These are phyloP conservation scores for Madurella fahalii DNA, from an alignment of 2,329 filamentous ascomycete species.

Conservation along the genomic window DNA sequence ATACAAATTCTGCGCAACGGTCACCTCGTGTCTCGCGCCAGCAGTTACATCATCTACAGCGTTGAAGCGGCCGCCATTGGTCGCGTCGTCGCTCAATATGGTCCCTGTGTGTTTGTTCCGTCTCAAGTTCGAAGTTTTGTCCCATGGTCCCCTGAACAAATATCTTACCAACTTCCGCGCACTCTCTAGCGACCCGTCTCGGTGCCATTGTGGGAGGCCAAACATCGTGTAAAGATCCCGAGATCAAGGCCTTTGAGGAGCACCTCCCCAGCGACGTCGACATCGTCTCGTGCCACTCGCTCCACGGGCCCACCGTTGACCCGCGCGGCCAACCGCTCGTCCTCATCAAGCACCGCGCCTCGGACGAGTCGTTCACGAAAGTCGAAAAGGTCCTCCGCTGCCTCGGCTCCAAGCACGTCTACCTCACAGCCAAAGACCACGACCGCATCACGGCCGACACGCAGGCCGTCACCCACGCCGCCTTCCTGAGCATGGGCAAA, in stretches of 20 bases:
- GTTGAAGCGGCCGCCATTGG: constrained; percentile 92
- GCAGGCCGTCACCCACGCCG: constrained; percentile 94
- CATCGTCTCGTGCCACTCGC: constrained; percentile 92
- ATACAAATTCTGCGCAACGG: constrained; percentile 91
- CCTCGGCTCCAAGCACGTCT: constrained; percentile 79
- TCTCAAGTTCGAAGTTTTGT: constrained; percentile 6
- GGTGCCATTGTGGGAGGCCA: constrained; percentile 95
- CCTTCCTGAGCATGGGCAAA: constrained; percentile 95
- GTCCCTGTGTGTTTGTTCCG: constrained; percentile 69
- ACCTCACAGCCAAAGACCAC: constrained; percentile 81
- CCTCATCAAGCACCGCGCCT: constrained; percentile 87
- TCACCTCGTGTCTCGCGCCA: constrained; percentile 89
- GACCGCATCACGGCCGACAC: constrained; percentile 98
- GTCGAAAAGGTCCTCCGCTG: constrained; percentile 80
- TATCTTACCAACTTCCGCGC: constrained; percentile 18
- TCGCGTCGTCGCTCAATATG: constrained; percentile 80
- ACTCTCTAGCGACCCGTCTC: constrained; percentile 74
- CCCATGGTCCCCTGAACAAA: background rate
- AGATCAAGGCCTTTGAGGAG: constrained; percentile 88
- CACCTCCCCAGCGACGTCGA: constrained; percentile 84
- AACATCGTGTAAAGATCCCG: constrained; percentile 96
- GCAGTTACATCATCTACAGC: constrained; percentile 98
- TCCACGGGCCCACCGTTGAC: constrained; percentile 90
- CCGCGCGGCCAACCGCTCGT: constrained; percentile 84
- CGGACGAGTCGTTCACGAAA: constrained; percentile 68